These are phyloP conservation scores for Botrytis byssoidea DNA, from an alignment of 2,329 filamentous ascomycete species.

Conservation along the genomic window DNA sequence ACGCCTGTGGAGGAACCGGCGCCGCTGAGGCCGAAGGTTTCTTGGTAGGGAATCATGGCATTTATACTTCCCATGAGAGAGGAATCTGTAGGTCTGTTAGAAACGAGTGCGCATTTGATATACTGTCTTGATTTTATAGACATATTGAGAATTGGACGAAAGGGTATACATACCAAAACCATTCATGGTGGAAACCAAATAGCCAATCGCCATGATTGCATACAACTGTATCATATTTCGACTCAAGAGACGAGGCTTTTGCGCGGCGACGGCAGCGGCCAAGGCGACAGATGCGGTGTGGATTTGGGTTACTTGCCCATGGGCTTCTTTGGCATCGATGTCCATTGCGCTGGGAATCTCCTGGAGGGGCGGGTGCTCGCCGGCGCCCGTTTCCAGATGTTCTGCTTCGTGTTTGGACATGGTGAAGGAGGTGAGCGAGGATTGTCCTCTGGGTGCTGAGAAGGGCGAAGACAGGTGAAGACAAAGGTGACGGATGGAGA, in stretches of 20 bases:
- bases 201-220: constrained; percentile 43
- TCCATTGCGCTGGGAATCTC: not conserved
- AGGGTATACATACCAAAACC: constrained; percentile 44
- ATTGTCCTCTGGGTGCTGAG: not conserved
- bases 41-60: constrained; percentile 44
- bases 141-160: not conserved
- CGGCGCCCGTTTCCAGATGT: not conserved
- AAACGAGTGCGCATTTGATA: not conserved
- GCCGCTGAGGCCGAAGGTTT: constrained; percentile 42
- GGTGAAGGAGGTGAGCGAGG: too few species aligned
- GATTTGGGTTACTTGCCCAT: constrained; percentile 32
- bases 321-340: not conserved
- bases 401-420: not conserved
- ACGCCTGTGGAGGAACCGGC: constrained; percentile 49
- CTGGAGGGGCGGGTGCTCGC: not conserved
- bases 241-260: constrained; percentile 41
- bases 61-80: constrained; percentile 51
- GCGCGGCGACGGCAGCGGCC: constrained; percentile 38
- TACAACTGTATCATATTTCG: constrained; percentile 47
- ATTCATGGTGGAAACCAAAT: constrained; percentile 52
- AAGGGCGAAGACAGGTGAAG: too few species aligned
- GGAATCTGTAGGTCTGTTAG: not conserved
- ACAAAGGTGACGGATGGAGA: not conserved
- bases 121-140: not conserved
- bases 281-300: constrained; percentile 42